Evolutionary conservation across 176 grass and related monocot genomes (phyloP).

Genomic region (Alopecurus myosuroides): DNA sequence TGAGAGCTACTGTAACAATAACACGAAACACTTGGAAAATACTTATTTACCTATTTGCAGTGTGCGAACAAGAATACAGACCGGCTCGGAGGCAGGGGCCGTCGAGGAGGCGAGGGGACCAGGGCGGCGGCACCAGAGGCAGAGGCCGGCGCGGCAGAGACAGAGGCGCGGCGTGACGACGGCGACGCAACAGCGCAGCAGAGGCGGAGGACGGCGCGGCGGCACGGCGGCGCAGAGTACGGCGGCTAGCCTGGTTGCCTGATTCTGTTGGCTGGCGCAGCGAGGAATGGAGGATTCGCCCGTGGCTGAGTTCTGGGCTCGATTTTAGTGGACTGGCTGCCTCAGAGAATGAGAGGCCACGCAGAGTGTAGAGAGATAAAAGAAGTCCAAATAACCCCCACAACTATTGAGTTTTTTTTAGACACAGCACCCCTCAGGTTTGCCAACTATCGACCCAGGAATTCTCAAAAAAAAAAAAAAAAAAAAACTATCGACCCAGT

Average conservation of each 20-base stretch:
- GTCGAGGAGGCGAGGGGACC: neutral
- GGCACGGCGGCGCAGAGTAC: neutral
- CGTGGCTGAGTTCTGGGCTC: neutral
- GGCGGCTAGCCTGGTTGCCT: neutral
- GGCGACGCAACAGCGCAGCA: neutral
- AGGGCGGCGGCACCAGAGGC: neutral
- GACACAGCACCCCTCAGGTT: no score
- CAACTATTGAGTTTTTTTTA: no score
- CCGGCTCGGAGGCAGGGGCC: no score
- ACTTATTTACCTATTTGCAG: no score
- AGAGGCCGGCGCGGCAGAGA: neutral
- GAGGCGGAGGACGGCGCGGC: neutral
- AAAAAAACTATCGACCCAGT: no score
- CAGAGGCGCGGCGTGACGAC: neutral
- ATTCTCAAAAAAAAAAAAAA: no score
- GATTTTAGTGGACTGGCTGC: neutral
- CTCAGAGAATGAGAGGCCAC: no score
- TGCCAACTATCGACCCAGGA: no score
- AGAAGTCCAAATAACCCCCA: no score
- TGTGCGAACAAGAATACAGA: no score
- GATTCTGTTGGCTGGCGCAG: neutral
- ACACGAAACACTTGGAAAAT: no score
- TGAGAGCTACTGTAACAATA: neutral
- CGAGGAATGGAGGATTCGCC: neutral
- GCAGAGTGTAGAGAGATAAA: no score